Conservation (phyloP, 1,139 yeast genomes). For the Citeromyces siamensis region DNA sequence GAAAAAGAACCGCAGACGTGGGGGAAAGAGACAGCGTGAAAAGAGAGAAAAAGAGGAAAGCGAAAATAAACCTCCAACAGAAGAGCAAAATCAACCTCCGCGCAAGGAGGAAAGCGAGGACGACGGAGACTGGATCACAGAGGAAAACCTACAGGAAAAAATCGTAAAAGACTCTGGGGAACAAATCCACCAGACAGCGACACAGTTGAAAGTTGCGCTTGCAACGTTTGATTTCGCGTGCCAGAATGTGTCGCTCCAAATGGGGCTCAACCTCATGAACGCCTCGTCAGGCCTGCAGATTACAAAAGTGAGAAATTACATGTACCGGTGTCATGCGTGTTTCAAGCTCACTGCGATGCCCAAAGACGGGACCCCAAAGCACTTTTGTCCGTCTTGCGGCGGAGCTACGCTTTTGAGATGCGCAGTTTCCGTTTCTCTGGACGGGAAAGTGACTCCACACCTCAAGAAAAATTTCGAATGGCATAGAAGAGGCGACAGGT, state of each 20-base stretch:
- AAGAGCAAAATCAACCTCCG: background rate
- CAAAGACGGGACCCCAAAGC: constrained; percentile 62
- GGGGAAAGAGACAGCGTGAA: constrained; percentile 4
- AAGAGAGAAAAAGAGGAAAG: constrained; percentile 4
- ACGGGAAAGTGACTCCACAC: constrained; percentile 85
- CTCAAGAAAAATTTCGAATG: constrained; percentile 87
- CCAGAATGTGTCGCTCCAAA: constrained; percentile 87
- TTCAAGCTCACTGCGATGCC: constrained; percentile 73
- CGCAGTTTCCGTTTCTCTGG: constrained; percentile 69
- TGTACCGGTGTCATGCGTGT: constrained; percentile 97
- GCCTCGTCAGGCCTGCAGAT: constrained; percentile 77
- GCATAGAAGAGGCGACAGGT: constrained; percentile 81
- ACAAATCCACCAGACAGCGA: constrained; percentile 24
- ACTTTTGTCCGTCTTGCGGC: constrained; percentile 96
- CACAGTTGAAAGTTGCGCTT: constrained; percentile 57
- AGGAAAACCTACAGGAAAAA: no score
- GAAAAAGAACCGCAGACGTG: constrained; percentile 4
- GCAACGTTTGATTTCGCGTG: constrained; percentile 97
- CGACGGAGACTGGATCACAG: constrained; percentile 95
- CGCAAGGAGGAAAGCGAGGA: constrained; percentile 33
- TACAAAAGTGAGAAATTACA: constrained; percentile 75
- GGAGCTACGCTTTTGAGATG: constrained; percentile 84
- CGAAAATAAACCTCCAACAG: background rate
- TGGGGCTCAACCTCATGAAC: constrained; percentile 81
- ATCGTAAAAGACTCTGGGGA: constrained; percentile 53